Conservation (phyloP, 768 basidiomycete genomes). For the Artomyces pyxidatus region DNA sequence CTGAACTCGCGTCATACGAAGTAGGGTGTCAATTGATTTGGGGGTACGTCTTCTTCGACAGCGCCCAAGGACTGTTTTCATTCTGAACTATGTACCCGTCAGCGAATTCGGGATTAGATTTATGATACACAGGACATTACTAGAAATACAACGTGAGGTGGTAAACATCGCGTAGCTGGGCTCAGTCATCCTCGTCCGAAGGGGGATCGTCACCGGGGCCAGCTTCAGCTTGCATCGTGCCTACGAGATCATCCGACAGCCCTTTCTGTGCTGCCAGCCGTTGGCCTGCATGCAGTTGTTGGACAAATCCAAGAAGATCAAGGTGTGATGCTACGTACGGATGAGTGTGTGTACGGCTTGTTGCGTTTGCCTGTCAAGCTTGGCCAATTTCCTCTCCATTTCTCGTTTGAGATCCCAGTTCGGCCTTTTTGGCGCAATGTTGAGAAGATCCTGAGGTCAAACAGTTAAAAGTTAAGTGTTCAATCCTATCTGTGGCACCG, state of each 20-base stretch:
- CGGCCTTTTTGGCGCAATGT: conserved; percentile 93
- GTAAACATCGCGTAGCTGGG: too few relatives aligned
- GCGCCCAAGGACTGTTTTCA: too few relatives aligned
- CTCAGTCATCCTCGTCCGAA: conserved; percentile 59
- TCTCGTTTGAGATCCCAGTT: conserved; percentile 97
- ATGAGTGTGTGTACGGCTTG: conserved; percentile 90
- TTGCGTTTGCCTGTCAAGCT: conserved; percentile 85
- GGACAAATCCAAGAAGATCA: not conserved
- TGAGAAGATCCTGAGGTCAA: conserved; percentile 73
- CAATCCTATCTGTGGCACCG: not conserved
- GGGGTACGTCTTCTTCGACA: too few relatives aligned
- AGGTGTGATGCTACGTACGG: conserved; percentile 47
- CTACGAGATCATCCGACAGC: conserved; percentile 68
- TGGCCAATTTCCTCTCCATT: conserved; percentile 82
- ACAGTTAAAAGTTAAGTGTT: conserved; percentile 2
- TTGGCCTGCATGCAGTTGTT: conserved; percentile 43
- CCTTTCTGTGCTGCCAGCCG: conserved; percentile 75
- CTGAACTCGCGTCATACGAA: conserved; percentile 36
- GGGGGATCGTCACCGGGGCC: conserved; percentile 42
- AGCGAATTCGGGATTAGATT: too few relatives aligned
- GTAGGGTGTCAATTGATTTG: too few relatives aligned
- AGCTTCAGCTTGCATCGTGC: conserved; percentile 73
- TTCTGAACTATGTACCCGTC: too few relatives aligned
- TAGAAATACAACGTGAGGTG: too few relatives aligned
- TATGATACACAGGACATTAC: too few relatives aligned